Evolutionary conservation across 2,329 filamentous ascomycete genomes (phyloP).

Genomic region (Penicillium janthinellum): DNA sequence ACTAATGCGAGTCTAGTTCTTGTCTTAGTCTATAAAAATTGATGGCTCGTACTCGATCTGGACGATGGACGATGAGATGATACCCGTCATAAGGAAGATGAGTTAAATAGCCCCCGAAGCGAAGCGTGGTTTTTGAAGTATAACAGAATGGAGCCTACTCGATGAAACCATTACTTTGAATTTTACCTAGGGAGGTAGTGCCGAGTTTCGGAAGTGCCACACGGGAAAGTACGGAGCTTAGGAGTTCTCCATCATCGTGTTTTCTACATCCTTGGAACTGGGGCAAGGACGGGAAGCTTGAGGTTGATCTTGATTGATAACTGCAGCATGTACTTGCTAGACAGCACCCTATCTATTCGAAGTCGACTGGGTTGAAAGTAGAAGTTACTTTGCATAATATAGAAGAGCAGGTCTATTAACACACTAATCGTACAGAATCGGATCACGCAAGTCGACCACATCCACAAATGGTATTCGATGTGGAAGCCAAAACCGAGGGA

Average conservation of each 20-base stretch:
- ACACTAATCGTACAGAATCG: slow-evolving; percentile 16
- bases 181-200: no score
- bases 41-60: neutral
- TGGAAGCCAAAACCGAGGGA: slow-evolving; percentile 2
- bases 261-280: no score
- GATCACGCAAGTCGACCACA: slow-evolving; percentile 7
- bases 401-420: slow-evolving; percentile 10
- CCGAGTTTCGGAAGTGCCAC: no score
- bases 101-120: no score
- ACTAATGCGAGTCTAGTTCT: neutral
- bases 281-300: no score
- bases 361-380: neutral
- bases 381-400: neutral
- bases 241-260: no score
- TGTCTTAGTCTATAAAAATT: no score
- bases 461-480: slow-evolving; percentile 20
- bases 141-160: no score
- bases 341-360: neutral
- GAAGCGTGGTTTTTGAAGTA: no score
- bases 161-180: no score
- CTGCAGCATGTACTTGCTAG: neutral
- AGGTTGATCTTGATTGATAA: no score
- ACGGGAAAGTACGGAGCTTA: no score
- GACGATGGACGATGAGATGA: neutral
- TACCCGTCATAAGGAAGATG: neutral